Conservation (phyloP, 2,329 filamentous ascomycete genomes). For the Golovinomyces cichoracearum region DNA sequence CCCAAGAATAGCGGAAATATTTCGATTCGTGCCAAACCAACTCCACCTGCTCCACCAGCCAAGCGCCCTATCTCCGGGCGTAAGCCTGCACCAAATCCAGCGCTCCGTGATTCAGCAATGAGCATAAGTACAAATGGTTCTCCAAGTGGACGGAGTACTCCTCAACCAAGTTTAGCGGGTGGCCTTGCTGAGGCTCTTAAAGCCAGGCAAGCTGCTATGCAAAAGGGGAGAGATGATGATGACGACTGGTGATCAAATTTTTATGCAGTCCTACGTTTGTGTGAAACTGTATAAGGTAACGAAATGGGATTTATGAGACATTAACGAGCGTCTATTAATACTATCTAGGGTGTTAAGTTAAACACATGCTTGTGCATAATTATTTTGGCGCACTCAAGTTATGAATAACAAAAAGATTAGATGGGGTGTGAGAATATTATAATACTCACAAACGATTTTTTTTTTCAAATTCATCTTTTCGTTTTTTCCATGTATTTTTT, state of each 20-base stretch:
- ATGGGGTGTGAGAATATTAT: no score
- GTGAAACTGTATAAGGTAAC: neutral
- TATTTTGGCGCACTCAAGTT: no score
- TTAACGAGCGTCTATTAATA: neutral
- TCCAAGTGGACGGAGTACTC: conserved; percentile 42
- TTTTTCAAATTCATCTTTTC: no score
- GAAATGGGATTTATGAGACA: neutral
- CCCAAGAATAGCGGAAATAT: conserved; percentile 16
- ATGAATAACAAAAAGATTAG: no score
- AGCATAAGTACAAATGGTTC: conserved; percentile 25
- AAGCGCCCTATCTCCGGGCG: conserved; percentile 49
- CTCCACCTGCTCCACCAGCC: conserved; percentile 25
- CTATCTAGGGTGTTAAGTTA: neutral
- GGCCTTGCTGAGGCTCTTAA: conserved; percentile 56
- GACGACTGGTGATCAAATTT: conserved; percentile 13
- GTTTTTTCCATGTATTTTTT: no score
- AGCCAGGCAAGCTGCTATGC: conserved; percentile 43
- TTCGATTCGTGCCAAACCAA: conserved; percentile 15
- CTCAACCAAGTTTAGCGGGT: conserved; percentile 44
- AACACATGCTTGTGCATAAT: neutral
- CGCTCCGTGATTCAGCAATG: conserved; percentile 46
- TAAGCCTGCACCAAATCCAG: conserved; percentile 40
- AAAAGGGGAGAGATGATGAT: conserved; percentile 24
- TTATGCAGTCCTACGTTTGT: neutral
- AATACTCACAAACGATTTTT: no score